Evolutionary conservation across 805 yeast genomes (phyloP), one percentile per base, ranked within the genome.

Genomic region (Spathaspora boniae): DNA sequence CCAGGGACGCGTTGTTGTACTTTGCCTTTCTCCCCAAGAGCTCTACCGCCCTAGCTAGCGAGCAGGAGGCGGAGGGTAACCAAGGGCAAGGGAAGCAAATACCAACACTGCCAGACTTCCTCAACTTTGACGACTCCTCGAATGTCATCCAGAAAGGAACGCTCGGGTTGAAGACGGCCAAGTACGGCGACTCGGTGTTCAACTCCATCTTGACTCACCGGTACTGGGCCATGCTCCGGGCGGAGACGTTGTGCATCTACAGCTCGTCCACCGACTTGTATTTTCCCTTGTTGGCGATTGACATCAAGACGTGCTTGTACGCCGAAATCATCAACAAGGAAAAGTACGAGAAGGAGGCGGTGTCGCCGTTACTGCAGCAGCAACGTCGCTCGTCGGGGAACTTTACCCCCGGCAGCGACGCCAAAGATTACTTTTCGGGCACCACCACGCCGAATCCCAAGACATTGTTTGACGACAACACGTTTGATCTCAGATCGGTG

Each of bases 141-240:
- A 34, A 40, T 23, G 39, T 47, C 4, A 46, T 67, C 9, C 65
- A 65, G 27, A 44, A 53, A 2, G 73, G 73, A 1, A 53, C 66
- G 2, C 48, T 67, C 21, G 68, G 71, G 8, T 51, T 57, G 48
- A 64, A 62, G 36, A 48, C 62, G 5, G 63, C 61, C 4, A 61
- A 60, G 25, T 64, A 57, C 38, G 70, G 69, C 1, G 71, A 65
- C 35, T 40, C 66, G 1, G 44, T 56, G 14, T 59, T 65, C 33
- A 45, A 56, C 1, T 46, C 65, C 1, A 59, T 60, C 2, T 38
- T 58, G 14, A 65, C 70, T 1, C 65, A 63, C 37, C 68, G 94
- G 31, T 82, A 72, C 52, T 91, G 97, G 96, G 87, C 87, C 5
- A 76, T 87, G 0, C 62, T 91, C 40, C 68, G 83, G 44, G 78